phyloP scores from a whole-genome alignment of 2,329 filamentous ascomycete genomes.

The Falciphora oryzae region DNA sequence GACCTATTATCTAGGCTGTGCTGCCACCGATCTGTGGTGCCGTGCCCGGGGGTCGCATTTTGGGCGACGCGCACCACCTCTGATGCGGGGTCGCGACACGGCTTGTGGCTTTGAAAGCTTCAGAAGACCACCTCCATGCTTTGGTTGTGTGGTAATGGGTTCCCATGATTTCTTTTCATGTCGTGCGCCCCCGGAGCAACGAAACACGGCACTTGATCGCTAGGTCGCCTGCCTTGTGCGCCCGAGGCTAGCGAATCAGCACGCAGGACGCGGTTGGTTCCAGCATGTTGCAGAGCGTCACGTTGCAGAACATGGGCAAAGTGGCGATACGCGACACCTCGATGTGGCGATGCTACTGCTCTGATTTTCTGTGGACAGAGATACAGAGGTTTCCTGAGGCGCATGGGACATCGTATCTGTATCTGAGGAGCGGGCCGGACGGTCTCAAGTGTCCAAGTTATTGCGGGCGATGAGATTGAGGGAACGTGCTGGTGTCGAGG shows the following conservation, averaged over 20 bases:
- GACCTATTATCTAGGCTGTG: no score
- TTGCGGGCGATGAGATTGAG: no score
- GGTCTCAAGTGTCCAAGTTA: no score
- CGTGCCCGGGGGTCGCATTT: background rate
- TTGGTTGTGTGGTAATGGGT: background rate
- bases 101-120: background rate
- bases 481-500: no score
- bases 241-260: background rate
- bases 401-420: background rate
- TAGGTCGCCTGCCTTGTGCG: background rate
- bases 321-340: background rate
- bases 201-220: background rate
- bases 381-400: background rate
- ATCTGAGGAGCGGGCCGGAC: no score
- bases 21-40: no score
- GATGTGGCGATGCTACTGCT: background rate
- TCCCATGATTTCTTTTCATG: background rate
- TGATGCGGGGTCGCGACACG: background rate
- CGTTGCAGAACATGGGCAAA: background rate
- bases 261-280: background rate
- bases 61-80: background rate
- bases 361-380: background rate
- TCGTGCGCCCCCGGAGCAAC: background rate
- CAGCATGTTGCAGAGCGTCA: background rate
- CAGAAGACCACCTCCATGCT: background rate